These are phyloP conservation scores for Boletellus ananiceps DNA, from an alignment of 768 basidiomycete species.

Conservation along the genomic window DNA sequence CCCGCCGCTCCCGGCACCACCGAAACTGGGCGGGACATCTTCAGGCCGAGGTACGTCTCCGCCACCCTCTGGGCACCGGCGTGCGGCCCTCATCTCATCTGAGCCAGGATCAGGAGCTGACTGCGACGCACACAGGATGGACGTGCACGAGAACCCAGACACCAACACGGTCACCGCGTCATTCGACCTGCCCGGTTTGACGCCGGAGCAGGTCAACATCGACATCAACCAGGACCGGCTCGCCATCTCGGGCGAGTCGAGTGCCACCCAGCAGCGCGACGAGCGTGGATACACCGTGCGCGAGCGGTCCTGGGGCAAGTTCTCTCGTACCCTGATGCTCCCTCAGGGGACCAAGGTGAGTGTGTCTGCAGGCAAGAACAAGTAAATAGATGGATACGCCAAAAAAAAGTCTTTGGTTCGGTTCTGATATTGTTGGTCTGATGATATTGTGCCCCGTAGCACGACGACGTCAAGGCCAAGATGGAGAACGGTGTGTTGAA, in stretches of 20 bases:
- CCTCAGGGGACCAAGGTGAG: slow-evolving; percentile 47
- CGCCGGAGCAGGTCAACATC: slow-evolving; percentile 47
- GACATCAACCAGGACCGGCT: slow-evolving; percentile 49
- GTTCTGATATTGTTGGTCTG: not conserved
- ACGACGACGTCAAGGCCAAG: slow-evolving; percentile 36
- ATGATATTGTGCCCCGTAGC: slow-evolving; percentile 11
- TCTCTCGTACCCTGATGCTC: slow-evolving; percentile 44
- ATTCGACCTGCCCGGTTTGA: slow-evolving; percentile 56
- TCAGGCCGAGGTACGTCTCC: slow-evolving; percentile 31
- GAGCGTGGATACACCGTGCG: slow-evolving; percentile 34
- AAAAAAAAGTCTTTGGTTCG: too few species aligned
- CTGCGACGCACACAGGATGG: slow-evolving; percentile 38
- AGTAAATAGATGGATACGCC: too few species aligned
- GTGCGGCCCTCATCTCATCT: too few species aligned
- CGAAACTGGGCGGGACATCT: slow-evolving; percentile 12
- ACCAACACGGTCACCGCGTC: slow-evolving; percentile 47
- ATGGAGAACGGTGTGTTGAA: slow-evolving; percentile 52
- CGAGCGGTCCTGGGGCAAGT: slow-evolving; percentile 47
- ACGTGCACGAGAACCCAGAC: slow-evolving; percentile 47
- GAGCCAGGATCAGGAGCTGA: not conserved
- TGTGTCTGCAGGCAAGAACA: not conserved
- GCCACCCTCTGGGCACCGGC: too few species aligned
- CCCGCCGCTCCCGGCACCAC: slow-evolving; percentile 3
- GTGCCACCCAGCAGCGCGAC: slow-evolving; percentile 29
- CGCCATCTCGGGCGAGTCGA: slow-evolving; percentile 47